Evolutionary conservation across 129 eudicot genomes (phyloP).

Genomic region (Artemisia tridentata): DNA sequence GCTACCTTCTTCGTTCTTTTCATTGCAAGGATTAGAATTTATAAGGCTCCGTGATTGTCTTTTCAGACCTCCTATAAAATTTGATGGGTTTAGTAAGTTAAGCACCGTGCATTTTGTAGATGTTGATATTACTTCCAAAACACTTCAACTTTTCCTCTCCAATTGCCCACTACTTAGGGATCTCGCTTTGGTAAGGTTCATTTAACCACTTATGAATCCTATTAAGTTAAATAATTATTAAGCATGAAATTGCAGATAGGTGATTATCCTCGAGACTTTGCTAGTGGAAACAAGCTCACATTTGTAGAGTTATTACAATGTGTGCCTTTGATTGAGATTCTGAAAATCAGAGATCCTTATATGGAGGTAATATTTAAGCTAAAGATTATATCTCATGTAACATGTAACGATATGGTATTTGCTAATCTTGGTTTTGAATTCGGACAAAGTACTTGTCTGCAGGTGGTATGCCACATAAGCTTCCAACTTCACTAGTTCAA

Average conservation of each 20-base stretch:
- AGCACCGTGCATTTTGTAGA: neutral
- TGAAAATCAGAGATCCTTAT: neutral
- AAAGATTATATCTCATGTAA: neutral
- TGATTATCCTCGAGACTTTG: too few species aligned
- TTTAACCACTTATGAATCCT: neutral
- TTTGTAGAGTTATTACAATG: too few species aligned
- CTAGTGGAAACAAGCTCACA: too few species aligned
- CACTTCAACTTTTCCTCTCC: neutral
- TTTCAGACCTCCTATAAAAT: neutral
- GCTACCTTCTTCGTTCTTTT: too few species aligned
- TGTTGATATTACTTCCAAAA: neutral
- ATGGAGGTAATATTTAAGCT: neutral
- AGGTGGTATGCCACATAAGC: conserved; percentile 1
- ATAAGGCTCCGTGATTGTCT: neutral
- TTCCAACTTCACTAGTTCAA: neutral
- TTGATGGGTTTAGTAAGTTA: neutral
- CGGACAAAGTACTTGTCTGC: neutral
- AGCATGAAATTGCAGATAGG: too few species aligned
- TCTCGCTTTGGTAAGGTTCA: neutral
- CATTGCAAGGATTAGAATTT: too few species aligned
- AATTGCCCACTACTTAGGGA: neutral
- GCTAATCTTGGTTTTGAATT: neutral
- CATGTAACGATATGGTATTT: neutral
- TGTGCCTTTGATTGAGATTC: too few species aligned
- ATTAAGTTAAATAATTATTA: too few species aligned